Evolutionary conservation across 192 early-diverging fungal species (phyloP), one percentile per base, ranked within the genome.

Genomic region (Backusella sp.): DNA sequence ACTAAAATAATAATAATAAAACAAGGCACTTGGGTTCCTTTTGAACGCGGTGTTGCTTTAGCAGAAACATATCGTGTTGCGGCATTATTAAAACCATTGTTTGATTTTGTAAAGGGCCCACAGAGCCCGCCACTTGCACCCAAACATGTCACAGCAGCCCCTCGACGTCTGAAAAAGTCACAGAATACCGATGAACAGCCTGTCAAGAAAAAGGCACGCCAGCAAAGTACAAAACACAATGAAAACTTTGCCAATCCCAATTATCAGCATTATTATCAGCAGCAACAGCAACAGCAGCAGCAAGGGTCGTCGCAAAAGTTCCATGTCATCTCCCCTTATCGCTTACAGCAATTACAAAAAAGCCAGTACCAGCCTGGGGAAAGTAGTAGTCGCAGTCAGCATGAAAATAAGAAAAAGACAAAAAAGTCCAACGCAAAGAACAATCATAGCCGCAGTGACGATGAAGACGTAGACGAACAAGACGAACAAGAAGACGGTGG

Each of bases 11-110:
- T 21, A 41, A 26, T 72, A 39, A 17, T 32, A 30, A 30, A 14
- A 6, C 44, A 44, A 86, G 83, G 85, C 37, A 88, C 81, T 42
- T 94, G 94, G 94, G 91, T 99, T 7, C 98, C 98, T 3, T 94
- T 92, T 79, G 86, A 88, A 41, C 87, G 94, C 12, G 96, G 93
- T n/a, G 87, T 94, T 6, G 84, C 90, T 56, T 81, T 99, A 0
- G 96, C 96, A 23, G 71, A 86, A 73, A 90, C 93, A 66, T 98
- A 95, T 79, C 83, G 84, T n/a, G 95, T 98, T 12, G 87, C 92
- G 66, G 72, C 86, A 6, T 56, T 92, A 14, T 80, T 99, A 46
- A 83, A 88, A 59, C 94, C 96, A 0, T 80, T 99, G 28, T 84
- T 98, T 26, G 93, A 97, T 19, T 94, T 94, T 80, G 85, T 90